These are phyloP conservation scores for Verticillium longisporum DNA, from an alignment of 2,329 filamentous ascomycete species.

Conservation along the genomic window DNA sequence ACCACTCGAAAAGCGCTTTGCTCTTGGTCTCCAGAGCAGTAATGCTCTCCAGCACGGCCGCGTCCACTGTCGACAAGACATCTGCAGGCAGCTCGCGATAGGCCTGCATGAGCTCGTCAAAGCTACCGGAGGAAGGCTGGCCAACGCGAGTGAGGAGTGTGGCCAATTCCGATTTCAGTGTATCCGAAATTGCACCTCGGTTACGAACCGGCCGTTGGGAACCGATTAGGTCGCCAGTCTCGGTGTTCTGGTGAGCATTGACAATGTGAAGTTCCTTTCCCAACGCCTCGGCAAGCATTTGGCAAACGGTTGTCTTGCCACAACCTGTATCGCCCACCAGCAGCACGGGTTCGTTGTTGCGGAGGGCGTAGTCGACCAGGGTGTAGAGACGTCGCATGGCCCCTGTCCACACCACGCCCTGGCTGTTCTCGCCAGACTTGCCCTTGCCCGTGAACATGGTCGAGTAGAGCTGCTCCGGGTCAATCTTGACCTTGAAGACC, in stretches of 20 bases:
- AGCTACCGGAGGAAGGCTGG: slow-evolving; percentile 28
- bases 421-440: slow-evolving; percentile 38
- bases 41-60: slow-evolving; percentile 39
- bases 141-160: slow-evolving; percentile 35
- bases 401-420: slow-evolving; percentile 84
- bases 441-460: slow-evolving; percentile 45
- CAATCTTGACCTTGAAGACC: slow-evolving; percentile 80
- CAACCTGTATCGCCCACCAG: slow-evolving; percentile 96
- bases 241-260: slow-evolving; percentile 97
- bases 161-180: slow-evolving; percentile 56
- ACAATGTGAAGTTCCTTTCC: slow-evolving; percentile 75
- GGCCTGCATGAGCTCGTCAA: slow-evolving; percentile 49
- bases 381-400: slow-evolving; percentile 91
- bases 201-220: slow-evolving; percentile 90
- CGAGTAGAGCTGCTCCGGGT: slow-evolving; percentile 68
- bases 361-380: slow-evolving; percentile 77
- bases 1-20: slow-evolving; percentile 93
- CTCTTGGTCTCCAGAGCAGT: slow-evolving; percentile 49
- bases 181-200: slow-evolving; percentile 62
- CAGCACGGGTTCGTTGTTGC: slow-evolving; percentile 88
- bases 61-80: slow-evolving; percentile 37
- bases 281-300: slow-evolving; percentile 79
- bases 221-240: slow-evolving; percentile 94
- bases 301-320: slow-evolving; percentile 94
- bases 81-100: slow-evolving; percentile 49